Conservation (phyloP, 495 filamentous ascomycete genomes). For the Penicillium pulvis region DNA sequence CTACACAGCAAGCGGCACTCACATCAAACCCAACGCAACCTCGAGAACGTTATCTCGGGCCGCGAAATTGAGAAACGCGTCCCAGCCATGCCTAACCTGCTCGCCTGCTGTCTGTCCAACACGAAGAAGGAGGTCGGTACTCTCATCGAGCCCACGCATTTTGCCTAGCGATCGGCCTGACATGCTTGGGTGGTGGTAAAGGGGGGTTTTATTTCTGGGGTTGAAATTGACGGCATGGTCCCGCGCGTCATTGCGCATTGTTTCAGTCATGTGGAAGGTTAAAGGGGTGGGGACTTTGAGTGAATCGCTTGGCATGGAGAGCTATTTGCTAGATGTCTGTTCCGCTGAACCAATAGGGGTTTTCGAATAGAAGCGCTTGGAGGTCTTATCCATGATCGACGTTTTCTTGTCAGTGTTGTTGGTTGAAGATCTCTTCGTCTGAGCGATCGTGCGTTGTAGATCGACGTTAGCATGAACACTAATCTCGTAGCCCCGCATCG, state of each 20-base stretch:
- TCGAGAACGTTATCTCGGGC: constrained; percentile 75
- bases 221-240: background rate
- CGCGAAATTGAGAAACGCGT: constrained; percentile 70
- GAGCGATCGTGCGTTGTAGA: background rate
- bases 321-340: constrained; percentile 2
- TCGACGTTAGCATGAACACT: no score
- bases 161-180: background rate
- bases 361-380: background rate
- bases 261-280: constrained; percentile 15
- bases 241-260: constrained; percentile 20
- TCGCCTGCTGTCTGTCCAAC: constrained; percentile 36
- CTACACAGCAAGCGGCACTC: constrained; percentile 17
- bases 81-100: constrained; percentile 48
- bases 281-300: constrained; percentile 9
- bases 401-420: background rate
- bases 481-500: background rate
- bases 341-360: background rate
- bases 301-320: constrained; percentile 19
- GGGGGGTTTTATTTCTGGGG: background rate
- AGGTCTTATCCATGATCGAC: background rate
- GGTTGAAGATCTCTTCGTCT: background rate
- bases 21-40: constrained; percentile 77
- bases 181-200: background rate
- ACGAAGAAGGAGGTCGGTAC: constrained; percentile 23
- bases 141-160: constrained; percentile 40